Base-by-base conservation (phyloP, 2,329 filamentous ascomycete species). In the Xylaria hypoxylon region DNA sequence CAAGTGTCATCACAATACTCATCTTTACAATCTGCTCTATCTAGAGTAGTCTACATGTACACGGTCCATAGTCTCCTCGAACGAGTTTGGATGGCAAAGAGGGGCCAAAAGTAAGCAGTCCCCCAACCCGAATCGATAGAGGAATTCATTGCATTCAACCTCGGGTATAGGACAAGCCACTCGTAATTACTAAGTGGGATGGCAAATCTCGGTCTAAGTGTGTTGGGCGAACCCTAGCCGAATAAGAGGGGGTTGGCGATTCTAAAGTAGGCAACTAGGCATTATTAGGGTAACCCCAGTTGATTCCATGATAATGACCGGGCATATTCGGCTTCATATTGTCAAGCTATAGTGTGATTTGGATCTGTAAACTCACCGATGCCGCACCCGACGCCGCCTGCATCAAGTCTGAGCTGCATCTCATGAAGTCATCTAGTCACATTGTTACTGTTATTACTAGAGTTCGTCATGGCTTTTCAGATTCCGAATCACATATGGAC, bases 401-500 rank as follows among this genome's bases (percentile, higher is more conserved):
- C 7, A 31, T n/a, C 47, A 7, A 50, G 35, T 17, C 2, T 31
- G 15, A 28, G 31, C n/a, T 17, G n/a, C 8, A 7, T 28, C n/a
- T 47, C 42, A 45, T 5, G n/a, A 45, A 45, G 1, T 15, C 42
- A 22, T 7, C 19, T 19, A 42, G 38, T 15, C 38, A 15, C 38
- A 8, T 10, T 17, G 42, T 19, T 19, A 22, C 13, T 11, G 10
- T 22, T 22, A 35, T 51, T 35, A 8, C 48, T 38, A 8, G 8
- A 31, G 3, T 17, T 42, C 15, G 40, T 15, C 31, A 67, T 67
- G 64, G 40, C 31, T 8, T 35, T 53, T 35, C 45, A 35, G 33
- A 11, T 59, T 7, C 11, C 48, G 7, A 58, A 52, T 10, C 42
- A 48, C 22, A n/a, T n/a, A n/a, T n/a, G n/a, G n/a, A n/a, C n/a